Conservation (phyloP, 768 basidiomycete genomes). For the Mycena galopus region DNA sequence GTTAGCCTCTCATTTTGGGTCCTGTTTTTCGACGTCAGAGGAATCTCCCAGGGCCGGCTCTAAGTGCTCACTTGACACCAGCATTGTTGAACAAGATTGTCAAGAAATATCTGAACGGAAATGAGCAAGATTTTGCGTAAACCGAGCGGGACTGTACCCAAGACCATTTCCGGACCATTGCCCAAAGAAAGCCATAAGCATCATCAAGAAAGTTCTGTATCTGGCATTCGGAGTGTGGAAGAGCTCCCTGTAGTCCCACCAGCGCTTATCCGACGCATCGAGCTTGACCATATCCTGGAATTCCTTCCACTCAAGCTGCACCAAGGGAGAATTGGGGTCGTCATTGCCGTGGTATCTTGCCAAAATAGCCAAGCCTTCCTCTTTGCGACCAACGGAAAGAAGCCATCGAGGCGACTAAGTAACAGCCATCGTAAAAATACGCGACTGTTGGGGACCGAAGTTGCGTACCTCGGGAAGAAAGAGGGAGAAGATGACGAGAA, state of each 20-base stretch:
- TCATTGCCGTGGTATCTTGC: constrained; percentile 52
- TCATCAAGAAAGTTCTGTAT: constrained; percentile 50
- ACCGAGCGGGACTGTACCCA: constrained; percentile 31
- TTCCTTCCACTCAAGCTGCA: constrained; percentile 52
- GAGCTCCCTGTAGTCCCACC: constrained; percentile 55
- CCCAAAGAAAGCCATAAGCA: constrained; percentile 57
- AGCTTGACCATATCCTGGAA: constrained; percentile 53
- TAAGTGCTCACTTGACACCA: constrained; percentile 36
- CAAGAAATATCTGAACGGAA: constrained; percentile 38
- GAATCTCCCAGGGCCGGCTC: neutral
- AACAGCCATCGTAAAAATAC: neutral
- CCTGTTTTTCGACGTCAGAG: constrained; percentile 11
- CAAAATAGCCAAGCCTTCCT: constrained; percentile 44
- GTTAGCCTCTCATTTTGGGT: constrained; percentile 41
- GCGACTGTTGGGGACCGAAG: neutral
- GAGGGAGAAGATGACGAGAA: constrained; percentile 46
- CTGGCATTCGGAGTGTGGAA: constrained; percentile 49
- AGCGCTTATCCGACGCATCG: constrained; percentile 57
- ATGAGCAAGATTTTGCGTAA: neutral
- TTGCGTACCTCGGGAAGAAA: constrained; percentile 42
- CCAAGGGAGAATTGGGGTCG: constrained; percentile 50
- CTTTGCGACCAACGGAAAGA: constrained; percentile 49
- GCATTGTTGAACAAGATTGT: constrained; percentile 43
- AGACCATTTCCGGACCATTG: constrained; percentile 35
- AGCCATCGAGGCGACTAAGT: constrained; percentile 52